phyloP scores from a whole-genome alignment of 768 basidiomycete species.

The Hericium rajendrae region DNA sequence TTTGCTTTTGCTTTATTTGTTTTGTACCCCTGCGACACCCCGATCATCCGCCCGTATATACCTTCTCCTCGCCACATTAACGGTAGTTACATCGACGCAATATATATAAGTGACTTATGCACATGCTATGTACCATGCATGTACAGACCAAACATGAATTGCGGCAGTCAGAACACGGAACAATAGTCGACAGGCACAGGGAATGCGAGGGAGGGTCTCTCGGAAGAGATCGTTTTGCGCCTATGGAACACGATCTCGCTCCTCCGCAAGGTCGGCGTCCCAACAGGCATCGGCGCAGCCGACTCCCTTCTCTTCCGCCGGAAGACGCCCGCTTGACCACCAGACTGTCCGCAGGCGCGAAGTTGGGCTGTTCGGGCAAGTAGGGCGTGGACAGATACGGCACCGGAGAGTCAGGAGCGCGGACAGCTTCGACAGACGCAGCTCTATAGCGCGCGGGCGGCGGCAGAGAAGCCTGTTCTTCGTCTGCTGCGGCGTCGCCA shows the following conservation, averaged over 20 bases:
- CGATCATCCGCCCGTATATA: background rate
- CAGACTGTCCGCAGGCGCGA: conserved; percentile 6
- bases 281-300: background rate
- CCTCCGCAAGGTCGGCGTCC: background rate
- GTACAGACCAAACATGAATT: background rate
- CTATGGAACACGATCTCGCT: background rate
- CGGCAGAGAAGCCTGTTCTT: background rate
- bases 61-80: background rate
- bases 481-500: background rate
- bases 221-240: background rate
- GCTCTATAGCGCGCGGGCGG: background rate
- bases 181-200: background rate
- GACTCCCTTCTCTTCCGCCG: background rate
- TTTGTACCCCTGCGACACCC: conserved; percentile 1
- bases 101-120: background rate
- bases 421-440: conserved; percentile 10
- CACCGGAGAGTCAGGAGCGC: conserved; percentile 12
- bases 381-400: conserved; percentile 6
- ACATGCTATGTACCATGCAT: background rate
- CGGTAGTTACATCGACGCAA: background rate
- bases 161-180: background rate
- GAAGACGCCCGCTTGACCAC: background rate
- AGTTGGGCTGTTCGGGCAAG: conserved; percentile 5
- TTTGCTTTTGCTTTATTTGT: background rate
- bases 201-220: no score